Percentiles rank a stretch among this genome's conserved stretches.
Conservation (phyloP, 2,329 filamentous ascomycete species). For the Pseudocercospora macadamiae region DNA sequence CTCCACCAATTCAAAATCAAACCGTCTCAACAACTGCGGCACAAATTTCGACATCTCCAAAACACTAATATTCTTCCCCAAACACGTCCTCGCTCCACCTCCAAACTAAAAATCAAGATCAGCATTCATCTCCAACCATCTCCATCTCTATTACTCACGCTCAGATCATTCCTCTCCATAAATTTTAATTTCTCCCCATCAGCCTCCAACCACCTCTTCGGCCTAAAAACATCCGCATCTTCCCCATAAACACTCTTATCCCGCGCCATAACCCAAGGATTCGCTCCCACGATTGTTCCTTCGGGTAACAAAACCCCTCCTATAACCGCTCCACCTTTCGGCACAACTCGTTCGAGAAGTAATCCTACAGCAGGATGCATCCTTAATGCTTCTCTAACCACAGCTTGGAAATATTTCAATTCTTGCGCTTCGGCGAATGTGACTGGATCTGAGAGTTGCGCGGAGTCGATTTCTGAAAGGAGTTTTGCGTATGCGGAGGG, state of each 20-base stretch:
- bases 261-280: slow-evolving; percentile 40
- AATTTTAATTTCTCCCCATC: slow-evolving; percentile 52
- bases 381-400: slow-evolving; percentile 50
- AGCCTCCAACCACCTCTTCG: slow-evolving; percentile 40
- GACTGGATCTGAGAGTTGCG: slow-evolving; percentile 35
- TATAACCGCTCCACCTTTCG: slow-evolving; percentile 42
- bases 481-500: slow-evolving; percentile 36
- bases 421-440: slow-evolving; percentile 38
- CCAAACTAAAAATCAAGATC: slow-evolving; percentile 23
- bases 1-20: slow-evolving; percentile 28
- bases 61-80: slow-evolving; percentile 30
- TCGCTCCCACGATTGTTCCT: slow-evolving; percentile 36
- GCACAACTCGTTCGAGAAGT: slow-evolving; percentile 44
- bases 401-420: slow-evolving; percentile 47
- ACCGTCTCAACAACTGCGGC: slow-evolving; percentile 32
- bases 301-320: slow-evolving; percentile 39
- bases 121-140: not conserved
- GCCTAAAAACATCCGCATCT: slow-evolving; percentile 39
- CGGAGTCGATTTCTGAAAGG: slow-evolving; percentile 40
- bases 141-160: slow-evolving; percentile 8
- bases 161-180: slow-evolving; percentile 37
- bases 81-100: slow-evolving; percentile 20
- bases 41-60: slow-evolving; percentile 37
- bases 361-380: slow-evolving; percentile 49
- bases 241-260: slow-evolving; percentile 35